Evolutionary conservation across 2,329 filamentous ascomycete genomes (phyloP), one percentile per base, ranked within the genome.

Genomic region (Colletotrichum sp.): DNA sequence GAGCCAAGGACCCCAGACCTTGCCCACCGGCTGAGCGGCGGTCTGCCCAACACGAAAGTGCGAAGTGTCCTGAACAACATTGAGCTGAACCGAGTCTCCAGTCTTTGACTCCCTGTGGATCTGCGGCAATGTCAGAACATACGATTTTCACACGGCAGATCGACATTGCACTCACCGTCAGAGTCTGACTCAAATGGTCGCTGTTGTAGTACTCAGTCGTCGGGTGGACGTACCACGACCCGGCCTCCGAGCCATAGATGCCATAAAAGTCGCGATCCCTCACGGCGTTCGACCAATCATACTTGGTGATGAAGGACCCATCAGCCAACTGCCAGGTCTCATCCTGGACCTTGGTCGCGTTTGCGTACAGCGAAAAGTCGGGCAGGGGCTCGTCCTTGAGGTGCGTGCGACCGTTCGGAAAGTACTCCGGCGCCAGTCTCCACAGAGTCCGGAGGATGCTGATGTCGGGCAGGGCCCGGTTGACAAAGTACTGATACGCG

Each of bases 401-500:
- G 6, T 77, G 76, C 18, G 76, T 77, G 24, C 76, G 76, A 28
- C 76, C 76, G 52, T 70, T 71, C 28, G 60, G 55, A 60, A 77
- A 77, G 52, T 72, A 16, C 28, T 76, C 72, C 8, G 76, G 76
- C 34, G 76, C 49, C 26, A 77, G 30, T 16, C 76, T 60, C 76
- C 76, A 76, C 28, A 77, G 15, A 3, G 72, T 76, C 34, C 76
- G 76, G 13, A 77, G 65, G 44, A 77, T 76, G 52, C 69, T 76
- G 30, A 77, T 76, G 52, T 76, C 59, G 9, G 76, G 72, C 21
- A 77, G 72, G 13, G 76, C 76, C 13, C 72, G 72, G 49, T 77
- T 77, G 52, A 77, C 76, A 18, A 77, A 77, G 59, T 77, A 77
- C 72, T 77, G 76, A 32, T 77, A 77, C 24, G 76, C 76, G 59